Base-by-base conservation (phyloP, 805 yeast species). In the Candida koratica region DNA sequence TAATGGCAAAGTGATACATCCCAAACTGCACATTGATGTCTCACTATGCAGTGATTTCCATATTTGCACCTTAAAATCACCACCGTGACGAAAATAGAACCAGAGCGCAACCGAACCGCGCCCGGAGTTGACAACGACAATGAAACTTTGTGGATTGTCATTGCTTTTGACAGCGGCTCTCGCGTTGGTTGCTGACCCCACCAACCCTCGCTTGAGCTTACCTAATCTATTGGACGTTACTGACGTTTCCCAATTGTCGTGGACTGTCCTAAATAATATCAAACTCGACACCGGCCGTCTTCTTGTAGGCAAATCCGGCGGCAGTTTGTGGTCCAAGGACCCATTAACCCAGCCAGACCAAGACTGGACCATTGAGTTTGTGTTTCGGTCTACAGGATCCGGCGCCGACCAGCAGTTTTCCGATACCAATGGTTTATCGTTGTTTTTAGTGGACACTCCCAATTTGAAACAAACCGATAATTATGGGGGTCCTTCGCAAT, bases 251-350 rank as follows among this genome's bases (percentile, higher is more conserved):
- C 60, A 57, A 8, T 43, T 67, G 15, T 41, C 37, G n/a, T 67
- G 71, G 69, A 43, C 50, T 5, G 28, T 51, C 11, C 35, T 39
- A 43, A 89, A 85, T 53, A 85, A 71, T 75, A 78, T 90, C 71
- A 83, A 84, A 73, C 85, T 89, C 65, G 97, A 88, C 67, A 81
- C 89, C 59, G 97, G 71, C 67, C 42, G 61, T 34, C 38, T 56
- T 17, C 32, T 55, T 17, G 28, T 46, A 32, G 48, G 44, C 3
- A 39, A 43, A 16, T 45, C 49, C 3, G 51, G 47, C 5, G 58
- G 57, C 2, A 29, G 48, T 3, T 22, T 55, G 8, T 57, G 61
- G 61, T 44, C 54, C 6, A 37, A 39, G 15, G 34, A 39, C 1
- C 20, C 33, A 8, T 29, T 55, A 13, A 41, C 53, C 15, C 46